phyloP scores from a whole-genome alignment of 257 asterid species.

The Salvia splendens region DNA sequence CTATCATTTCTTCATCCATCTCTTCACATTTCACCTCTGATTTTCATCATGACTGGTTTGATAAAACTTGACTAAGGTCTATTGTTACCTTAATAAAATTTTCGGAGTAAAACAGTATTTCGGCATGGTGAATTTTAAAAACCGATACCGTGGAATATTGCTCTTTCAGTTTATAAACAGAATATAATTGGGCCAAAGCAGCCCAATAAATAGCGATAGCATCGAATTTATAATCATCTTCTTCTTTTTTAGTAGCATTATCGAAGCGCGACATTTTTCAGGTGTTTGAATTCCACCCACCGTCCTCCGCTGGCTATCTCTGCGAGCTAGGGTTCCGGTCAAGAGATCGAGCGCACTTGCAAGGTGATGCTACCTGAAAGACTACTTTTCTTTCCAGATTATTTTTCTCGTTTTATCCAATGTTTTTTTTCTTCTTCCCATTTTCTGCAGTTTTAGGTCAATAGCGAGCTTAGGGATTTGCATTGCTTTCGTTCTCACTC shows the following conservation, averaged over 20 bases:
- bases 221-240: background rate
- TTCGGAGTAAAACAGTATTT: too few relatives aligned
- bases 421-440: background rate
- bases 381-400: background rate
- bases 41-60: too few relatives aligned
- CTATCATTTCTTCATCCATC: too few relatives aligned
- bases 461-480: background rate
- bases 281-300: slow-evolving; percentile 7
- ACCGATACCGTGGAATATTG: too few relatives aligned
- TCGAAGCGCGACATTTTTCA: background rate
- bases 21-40: too few relatives aligned
- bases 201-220: background rate
- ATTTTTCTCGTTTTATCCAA: background rate
- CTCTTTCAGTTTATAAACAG: too few relatives aligned
- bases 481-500: background rate
- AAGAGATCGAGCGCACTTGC: background rate
- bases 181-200: background rate
- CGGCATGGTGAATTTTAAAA: too few relatives aligned
- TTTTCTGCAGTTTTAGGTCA: slow-evolving; percentile 7
- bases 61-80: too few relatives aligned
- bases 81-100: too few relatives aligned
- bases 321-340: slow-evolving; percentile 34
- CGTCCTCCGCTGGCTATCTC: slow-evolving; percentile 27
- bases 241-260: background rate
- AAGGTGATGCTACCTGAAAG: background rate